Evolutionary conservation across 2,329 filamentous ascomycete genomes (phyloP), one percentile per base, ranked within the genome.

Genomic region (Trichophyton benhamiae): DNA sequence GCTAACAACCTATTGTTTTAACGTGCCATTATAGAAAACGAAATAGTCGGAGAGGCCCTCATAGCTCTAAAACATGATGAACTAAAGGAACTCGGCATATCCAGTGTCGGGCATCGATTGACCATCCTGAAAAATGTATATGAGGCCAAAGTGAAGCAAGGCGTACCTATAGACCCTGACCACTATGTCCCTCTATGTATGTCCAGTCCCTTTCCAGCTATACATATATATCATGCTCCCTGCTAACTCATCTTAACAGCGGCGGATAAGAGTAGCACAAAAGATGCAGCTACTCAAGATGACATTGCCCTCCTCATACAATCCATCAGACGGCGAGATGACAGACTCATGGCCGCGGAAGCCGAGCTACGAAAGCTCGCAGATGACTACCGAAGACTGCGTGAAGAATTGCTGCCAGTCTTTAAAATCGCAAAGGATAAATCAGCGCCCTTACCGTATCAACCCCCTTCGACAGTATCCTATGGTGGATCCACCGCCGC

Each of bases 111-210:
- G 46, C 94, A 99, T 77, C 87, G 94, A 63, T 80, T 99, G 68
- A 95, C 91, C 22, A 95, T 99, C 62, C 81, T 99, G 62, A 97
- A 96, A 77, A 91, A 86, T 69, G 91, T 97, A 60, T 97, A 96
- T 76, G 91, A 97, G 71, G 87, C 94, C 70, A 99, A 99, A 78
- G 87, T 92, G 73, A 90, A 90, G 66, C 91, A 96, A 71, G 91
- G 95, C 68, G 84, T 97, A 63, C 87, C 89, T 15, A 83, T 96
- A 68, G 92, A 97, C 71, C 86, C 87, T 64, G 92, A 96, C 69
- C 89, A 97, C 74, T 99, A 96, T 72, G 83, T 96, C 59, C 94
- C 94, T 42, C 79, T 94, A 58, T 94, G 91, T 96, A 86, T 69
- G 88, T 79, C 57, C 33, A 22, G 11, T 25, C 27, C n/a, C 36